Conservation (phyloP, 2,329 filamentous ascomycete species). For the Coniella lustricola region DNA sequence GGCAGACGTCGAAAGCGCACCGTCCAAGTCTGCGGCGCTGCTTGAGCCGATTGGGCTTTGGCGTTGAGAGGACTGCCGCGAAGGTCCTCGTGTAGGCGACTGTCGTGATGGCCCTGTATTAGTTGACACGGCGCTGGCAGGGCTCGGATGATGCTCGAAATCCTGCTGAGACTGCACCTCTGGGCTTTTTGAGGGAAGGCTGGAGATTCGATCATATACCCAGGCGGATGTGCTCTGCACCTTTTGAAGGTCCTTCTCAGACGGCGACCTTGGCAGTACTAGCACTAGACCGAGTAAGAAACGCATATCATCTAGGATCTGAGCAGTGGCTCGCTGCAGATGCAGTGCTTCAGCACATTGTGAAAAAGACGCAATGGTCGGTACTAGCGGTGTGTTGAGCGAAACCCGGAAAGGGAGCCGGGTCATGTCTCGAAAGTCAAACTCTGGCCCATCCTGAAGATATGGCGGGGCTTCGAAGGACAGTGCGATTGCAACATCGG, state of each 20-base stretch:
- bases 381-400: conserved; percentile 42
- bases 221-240: conserved; percentile 33
- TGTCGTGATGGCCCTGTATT: too few relatives aligned
- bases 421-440: conserved; percentile 33
- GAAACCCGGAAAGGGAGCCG: conserved; percentile 33
- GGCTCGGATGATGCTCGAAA: conserved; percentile 1
- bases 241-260: conserved; percentile 30
- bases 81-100: not conserved
- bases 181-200: conserved; percentile 20
- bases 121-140: not conserved
- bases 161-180: not conserved
- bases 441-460: conserved; percentile 34
- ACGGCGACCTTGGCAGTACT: conserved; percentile 29
- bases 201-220: conserved; percentile 32
- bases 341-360: conserved; percentile 33
- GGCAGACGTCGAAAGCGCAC: not conserved
- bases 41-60: not conserved
- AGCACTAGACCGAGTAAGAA: conserved; percentile 38
- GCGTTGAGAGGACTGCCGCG: not conserved
- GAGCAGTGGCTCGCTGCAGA: conserved; percentile 40
- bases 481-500: conserved; percentile 41
- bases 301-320: conserved; percentile 45
- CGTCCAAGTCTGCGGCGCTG: not conserved
- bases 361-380: conserved; percentile 34
- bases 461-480: conserved; percentile 38